phyloP scores from a whole-genome alignment of 139 green algal species.

The Coelastrella sp. region DNA sequence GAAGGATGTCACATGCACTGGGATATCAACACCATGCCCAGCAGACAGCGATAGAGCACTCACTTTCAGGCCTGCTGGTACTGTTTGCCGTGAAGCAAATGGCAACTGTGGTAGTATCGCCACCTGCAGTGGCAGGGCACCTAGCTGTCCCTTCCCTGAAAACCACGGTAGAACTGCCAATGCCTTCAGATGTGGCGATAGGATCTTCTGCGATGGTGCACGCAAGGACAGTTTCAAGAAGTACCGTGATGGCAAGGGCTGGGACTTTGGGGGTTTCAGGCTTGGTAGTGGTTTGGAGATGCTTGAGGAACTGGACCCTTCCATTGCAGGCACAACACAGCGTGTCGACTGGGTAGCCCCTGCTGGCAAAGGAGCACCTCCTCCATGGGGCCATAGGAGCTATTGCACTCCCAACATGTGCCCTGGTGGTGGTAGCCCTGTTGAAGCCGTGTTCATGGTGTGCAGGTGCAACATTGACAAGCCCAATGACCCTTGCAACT shows the following conservation, averaged over 20 bases:
- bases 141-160: background rate
- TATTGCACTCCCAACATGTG: background rate
- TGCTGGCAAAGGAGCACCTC: background rate
- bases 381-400: background rate
- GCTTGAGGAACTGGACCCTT: background rate
- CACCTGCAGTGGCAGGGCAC: background rate
- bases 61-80: slow-evolving; percentile 4
- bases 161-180: slow-evolving; percentile 5
- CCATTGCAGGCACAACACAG: background rate
- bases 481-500: slow-evolving; percentile 1
- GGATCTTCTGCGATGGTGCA: background rate
- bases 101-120: background rate
- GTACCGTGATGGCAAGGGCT: slow-evolving; percentile 12
- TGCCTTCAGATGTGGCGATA: background rate
- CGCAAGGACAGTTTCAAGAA: background rate
- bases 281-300: background rate
- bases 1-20: background rate
- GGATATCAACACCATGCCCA: background rate
- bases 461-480: slow-evolving; percentile 28
- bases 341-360: background rate
- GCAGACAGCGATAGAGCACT: background rate
- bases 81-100: background rate
- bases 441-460: slow-evolving; percentile 25
- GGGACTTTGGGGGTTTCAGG: slow-evolving; percentile 2
- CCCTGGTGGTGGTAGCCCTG: background rate